These are phyloP conservation scores for Plasmopara halstedii DNA, from an alignment of 352 stramenopile genomes.

Conservation along the genomic window DNA sequence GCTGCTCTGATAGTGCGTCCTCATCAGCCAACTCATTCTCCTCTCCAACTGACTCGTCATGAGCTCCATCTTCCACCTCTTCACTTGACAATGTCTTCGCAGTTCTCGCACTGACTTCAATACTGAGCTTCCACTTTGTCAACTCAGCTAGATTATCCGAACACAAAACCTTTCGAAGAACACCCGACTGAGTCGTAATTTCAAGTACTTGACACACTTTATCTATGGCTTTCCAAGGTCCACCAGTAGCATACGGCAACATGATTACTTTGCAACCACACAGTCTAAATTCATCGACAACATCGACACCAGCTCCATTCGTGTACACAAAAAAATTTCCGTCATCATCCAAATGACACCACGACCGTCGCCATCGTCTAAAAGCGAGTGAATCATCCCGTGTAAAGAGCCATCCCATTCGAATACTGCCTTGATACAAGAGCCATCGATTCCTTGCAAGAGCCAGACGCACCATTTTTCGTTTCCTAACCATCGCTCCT, in stretches of 20 bases:
- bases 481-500: conserved; percentile 56
- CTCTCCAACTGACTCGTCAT: conserved; percentile 22
- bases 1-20: no score
- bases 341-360: conserved; percentile 70
- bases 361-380: conserved; percentile 71
- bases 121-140: conserved; percentile 64
- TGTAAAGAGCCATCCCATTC: conserved; percentile 80
- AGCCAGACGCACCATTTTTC: conserved; percentile 53
- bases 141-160: conserved; percentile 48
- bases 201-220: conserved; percentile 42
- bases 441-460: conserved; percentile 49
- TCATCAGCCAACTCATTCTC: conserved; percentile 9
- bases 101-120: conserved; percentile 47
- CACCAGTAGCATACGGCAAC: conserved; percentile 37
- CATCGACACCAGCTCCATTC: conserved; percentile 55
- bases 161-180: conserved; percentile 55
- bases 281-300: conserved; percentile 63
- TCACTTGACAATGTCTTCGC: conserved; percentile 24
- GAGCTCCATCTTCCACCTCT: conserved; percentile 23
- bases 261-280: conserved; percentile 60
- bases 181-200: conserved; percentile 38
- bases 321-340: conserved; percentile 63
- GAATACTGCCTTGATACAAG: conserved; percentile 48
- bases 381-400: conserved; percentile 80
- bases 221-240: conserved; percentile 33